Conservation (phyloP, 345 rosid species). For the Lepidium aucheri region DNA sequence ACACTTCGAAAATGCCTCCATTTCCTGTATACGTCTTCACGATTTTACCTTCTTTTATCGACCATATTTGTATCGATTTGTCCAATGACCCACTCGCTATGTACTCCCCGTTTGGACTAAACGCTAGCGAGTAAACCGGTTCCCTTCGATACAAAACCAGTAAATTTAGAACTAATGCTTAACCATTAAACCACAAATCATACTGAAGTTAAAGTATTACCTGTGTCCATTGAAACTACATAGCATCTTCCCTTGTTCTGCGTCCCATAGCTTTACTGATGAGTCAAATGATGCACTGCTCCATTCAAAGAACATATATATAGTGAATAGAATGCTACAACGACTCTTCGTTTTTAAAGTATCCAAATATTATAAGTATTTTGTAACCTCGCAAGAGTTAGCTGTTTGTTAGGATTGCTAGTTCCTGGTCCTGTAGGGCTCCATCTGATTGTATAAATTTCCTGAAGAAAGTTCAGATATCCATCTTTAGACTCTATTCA, state of each 20-base stretch:
- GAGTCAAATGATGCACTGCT: constrained; percentile 97
- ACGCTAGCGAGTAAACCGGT: constrained; percentile 89
- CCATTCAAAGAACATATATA: background rate
- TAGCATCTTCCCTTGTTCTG: constrained; percentile 80
- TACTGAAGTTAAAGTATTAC: constrained; percentile 20
- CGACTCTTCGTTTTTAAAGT: background rate
- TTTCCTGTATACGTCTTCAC: constrained; percentile 84
- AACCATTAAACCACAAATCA: background rate
- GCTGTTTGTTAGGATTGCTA: constrained; percentile 84
- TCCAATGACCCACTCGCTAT: constrained; percentile 94
- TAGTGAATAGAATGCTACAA: background rate
- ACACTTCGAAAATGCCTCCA: constrained; percentile 92
- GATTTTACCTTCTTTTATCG: constrained; percentile 81
- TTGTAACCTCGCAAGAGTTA: constrained; percentile 76
- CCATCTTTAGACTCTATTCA: background rate
- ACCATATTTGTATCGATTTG: constrained; percentile 86
- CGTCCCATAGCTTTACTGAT: constrained; percentile 96
- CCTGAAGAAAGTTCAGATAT: constrained; percentile 36
- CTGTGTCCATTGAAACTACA: constrained; percentile 89
- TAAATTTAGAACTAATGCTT: background rate
- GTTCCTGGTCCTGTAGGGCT: constrained; percentile 93
- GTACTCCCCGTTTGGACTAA: constrained; percentile 96
- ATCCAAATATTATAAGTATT: background rate
- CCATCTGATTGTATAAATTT: constrained; percentile 90
- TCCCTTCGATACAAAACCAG: constrained; percentile 39